Conservation (phyloP, 2,329 filamentous ascomycete genomes). For the Hypoxylon sp. region DNA sequence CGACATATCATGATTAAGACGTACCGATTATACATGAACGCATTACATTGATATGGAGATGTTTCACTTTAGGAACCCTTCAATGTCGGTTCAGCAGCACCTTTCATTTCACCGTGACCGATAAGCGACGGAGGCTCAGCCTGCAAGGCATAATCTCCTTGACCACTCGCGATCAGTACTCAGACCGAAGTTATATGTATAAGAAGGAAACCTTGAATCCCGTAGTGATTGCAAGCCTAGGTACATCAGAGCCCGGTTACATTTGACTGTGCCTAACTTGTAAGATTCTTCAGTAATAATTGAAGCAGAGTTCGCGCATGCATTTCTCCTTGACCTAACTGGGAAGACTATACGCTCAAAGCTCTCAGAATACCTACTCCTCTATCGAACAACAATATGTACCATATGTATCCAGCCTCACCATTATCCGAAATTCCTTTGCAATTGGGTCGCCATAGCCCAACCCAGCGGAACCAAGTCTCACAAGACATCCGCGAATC, state of each 20-base stretch:
- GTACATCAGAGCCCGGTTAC: background rate
- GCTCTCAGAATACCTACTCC: constrained; percentile 11
- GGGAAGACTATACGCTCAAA: background rate
- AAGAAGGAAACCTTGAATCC: background rate
- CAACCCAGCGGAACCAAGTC: constrained; percentile 40
- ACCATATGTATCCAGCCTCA: constrained; percentile 34
- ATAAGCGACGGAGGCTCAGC: constrained; percentile 1
- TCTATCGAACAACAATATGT: constrained; percentile 25
- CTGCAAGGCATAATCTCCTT: constrained; percentile 14
- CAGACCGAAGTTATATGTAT: constrained; percentile 5
- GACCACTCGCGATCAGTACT: background rate
- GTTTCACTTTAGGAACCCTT: constrained; percentile 1
- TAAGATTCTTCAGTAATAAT: background rate
- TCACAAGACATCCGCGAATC: constrained; percentile 37
- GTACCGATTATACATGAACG: background rate
- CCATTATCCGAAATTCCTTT: constrained; percentile 19
- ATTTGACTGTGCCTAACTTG: background rate
- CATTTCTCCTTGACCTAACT: constrained; percentile 11
- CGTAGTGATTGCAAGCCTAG: background rate
- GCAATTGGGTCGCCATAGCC: constrained; percentile 37
- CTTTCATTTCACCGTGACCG: constrained; percentile 9
- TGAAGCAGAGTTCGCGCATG: constrained; percentile 20
- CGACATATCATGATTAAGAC: constrained; percentile 3
- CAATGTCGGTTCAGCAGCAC: background rate
- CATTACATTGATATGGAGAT: constrained; percentile 2